These are phyloP conservation scores for Tetraselmis striata DNA, from an alignment of 139 green algal species.

Conservation along the genomic window DNA sequence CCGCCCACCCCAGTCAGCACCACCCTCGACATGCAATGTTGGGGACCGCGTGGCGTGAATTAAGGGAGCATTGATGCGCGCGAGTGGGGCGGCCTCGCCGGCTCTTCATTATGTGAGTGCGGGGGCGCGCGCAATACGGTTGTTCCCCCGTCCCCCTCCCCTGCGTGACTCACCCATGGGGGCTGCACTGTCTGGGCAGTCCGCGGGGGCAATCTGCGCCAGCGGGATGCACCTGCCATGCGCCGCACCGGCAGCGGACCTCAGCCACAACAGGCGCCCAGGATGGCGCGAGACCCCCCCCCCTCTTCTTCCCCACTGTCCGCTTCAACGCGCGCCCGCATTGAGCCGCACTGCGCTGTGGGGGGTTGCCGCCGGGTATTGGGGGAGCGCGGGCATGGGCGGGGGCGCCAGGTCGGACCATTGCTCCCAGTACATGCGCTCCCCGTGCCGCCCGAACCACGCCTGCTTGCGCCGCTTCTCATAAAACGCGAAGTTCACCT, in stretches of 20 bases:
- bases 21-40: too few species aligned
- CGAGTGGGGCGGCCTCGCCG: background rate
- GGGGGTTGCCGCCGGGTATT: background rate
- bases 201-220: background rate
- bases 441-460: slow-evolving; percentile 58
- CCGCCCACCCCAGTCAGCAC: too few species aligned
- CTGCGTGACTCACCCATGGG: too few species aligned
- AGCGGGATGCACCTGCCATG: background rate
- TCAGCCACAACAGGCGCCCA: too few species aligned
- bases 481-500: slow-evolving; percentile 70
- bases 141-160: too few species aligned
- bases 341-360: too few species aligned
- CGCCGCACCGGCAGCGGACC: slow-evolving; percentile 6
- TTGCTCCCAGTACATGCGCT: slow-evolving; percentile 85
- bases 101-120: too few species aligned
- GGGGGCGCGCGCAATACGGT: too few species aligned
- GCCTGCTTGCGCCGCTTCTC: slow-evolving; percentile 60
- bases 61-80: background rate
- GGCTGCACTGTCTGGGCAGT: background rate
- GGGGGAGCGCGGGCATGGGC: background rate
- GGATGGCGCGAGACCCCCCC: too few species aligned
- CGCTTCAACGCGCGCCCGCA: too few species aligned
- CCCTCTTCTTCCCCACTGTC: too few species aligned
- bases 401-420: slow-evolving; percentile 40
- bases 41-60: too few species aligned